A percentile compares a stretch with the other conserved stretches of the same genome.
These are phyloP conservation scores for Mercurialis annua DNA, from an alignment of 345 rosid genomes.

Conservation along the genomic window DNA sequence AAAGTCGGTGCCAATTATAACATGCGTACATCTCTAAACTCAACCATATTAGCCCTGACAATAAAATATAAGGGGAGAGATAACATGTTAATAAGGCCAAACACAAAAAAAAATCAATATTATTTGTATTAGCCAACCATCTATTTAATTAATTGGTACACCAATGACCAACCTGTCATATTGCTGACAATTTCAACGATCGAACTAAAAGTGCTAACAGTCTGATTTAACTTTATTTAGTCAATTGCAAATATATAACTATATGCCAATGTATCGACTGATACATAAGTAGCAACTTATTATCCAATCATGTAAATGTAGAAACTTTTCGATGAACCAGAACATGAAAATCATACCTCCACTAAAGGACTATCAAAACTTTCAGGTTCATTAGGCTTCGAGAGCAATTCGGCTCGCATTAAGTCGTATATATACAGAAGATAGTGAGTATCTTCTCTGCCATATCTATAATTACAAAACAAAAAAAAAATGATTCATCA, in stretches of 20 bases:
- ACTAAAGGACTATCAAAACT: constrained; percentile 51
- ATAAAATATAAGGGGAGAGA: neutral
- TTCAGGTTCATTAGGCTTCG: constrained; percentile 41
- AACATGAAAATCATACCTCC: constrained; percentile 48
- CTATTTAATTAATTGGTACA: too few relatives aligned
- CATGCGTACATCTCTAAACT: neutral
- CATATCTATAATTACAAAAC: constrained; percentile 60
- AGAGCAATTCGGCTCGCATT: constrained; percentile 52
- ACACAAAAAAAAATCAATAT: too few relatives aligned
- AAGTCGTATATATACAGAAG: constrained; percentile 71
- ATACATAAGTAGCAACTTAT: neutral
- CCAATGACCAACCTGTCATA: too few relatives aligned
- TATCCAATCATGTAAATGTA: neutral
- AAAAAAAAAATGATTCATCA: constrained; percentile 16
- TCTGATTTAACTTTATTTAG: too few relatives aligned
- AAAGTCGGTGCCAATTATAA: neutral
- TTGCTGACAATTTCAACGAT: too few relatives aligned
- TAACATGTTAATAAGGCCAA: neutral
- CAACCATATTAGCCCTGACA: neutral
- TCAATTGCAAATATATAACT: neutral
- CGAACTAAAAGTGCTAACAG: too few relatives aligned
- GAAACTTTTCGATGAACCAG: neutral
- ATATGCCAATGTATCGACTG: too few relatives aligned
- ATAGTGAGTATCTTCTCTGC: constrained; percentile 95
- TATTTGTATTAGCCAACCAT: too few relatives aligned